Evolutionary conservation across 1,139 yeast genomes (phyloP).

Genomic region (Diutina pseudorugosa): DNA sequence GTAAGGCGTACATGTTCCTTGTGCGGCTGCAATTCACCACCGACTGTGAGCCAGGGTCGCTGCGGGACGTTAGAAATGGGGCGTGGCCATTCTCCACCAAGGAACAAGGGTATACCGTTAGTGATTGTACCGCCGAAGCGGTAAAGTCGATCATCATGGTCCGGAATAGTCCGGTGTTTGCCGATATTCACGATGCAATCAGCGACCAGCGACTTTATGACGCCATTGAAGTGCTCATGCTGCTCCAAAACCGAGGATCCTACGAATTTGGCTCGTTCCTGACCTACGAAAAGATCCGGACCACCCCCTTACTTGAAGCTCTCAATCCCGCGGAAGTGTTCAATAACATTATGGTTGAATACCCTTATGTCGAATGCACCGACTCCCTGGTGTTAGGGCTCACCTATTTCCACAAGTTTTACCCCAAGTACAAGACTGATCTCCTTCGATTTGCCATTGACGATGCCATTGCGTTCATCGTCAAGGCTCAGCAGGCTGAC

Average conservation of each 20-base stretch:
- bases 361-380: slow-evolving; percentile 96
- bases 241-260: slow-evolving; percentile 64
- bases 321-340: slow-evolving; percentile 96
- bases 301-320: slow-evolving; percentile 62
- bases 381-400: slow-evolving; percentile 89
- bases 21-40: slow-evolving; percentile 76
- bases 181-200: slow-evolving; percentile 31
- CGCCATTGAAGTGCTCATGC: slow-evolving; percentile 61
- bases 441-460: slow-evolving; percentile 59
- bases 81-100: slow-evolving; percentile 97
- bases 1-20: slow-evolving; percentile 56
- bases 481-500: slow-evolving; percentile 53
- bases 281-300: slow-evolving; percentile 78
- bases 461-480: slow-evolving; percentile 64
- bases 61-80: slow-evolving; percentile 77
- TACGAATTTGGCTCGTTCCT: slow-evolving; percentile 90
- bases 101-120: slow-evolving; percentile 90
- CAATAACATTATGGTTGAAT: slow-evolving; percentile 96
- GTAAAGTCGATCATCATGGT: slow-evolving; percentile 91
- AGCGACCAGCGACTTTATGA: slow-evolving; percentile 41
- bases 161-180: slow-evolving; percentile 45
- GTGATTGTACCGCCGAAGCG: slow-evolving; percentile 96
- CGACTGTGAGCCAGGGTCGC: slow-evolving; percentile 68
- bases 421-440: slow-evolving; percentile 48
- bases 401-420: slow-evolving; percentile 58